These are phyloP conservation scores for Lentinula raphanica DNA, from an alignment of 768 basidiomycete genomes.

Conservation along the genomic window DNA sequence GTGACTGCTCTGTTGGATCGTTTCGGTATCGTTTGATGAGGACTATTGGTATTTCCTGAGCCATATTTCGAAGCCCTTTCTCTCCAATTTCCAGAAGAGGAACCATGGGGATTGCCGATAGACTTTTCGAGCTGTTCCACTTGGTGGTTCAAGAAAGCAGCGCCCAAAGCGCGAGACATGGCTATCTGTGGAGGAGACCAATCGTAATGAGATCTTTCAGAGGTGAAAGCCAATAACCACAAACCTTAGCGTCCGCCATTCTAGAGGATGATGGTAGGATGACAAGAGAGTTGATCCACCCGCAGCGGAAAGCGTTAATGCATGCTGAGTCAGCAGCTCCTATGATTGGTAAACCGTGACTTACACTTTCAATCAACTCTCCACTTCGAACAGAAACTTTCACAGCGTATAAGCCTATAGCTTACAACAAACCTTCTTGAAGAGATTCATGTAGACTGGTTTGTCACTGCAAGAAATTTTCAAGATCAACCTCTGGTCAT, in stretches of 20 bases:
- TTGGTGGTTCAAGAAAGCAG: constrained; percentile 82
- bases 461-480: too few relatives aligned
- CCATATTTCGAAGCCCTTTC: not conserved
- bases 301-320: not conserved
- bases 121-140: constrained; percentile 84
- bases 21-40: not conserved
- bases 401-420: too few relatives aligned
- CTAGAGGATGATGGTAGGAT: not conserved
- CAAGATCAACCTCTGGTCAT: too few relatives aligned
- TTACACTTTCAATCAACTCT: too few relatives aligned
- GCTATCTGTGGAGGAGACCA: constrained; percentile 38
- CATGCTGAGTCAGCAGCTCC: not conserved
- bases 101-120: constrained; percentile 39
- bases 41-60: not conserved
- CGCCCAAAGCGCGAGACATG: constrained; percentile 84
- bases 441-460: too few relatives aligned
- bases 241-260: not conserved
- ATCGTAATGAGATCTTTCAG: not conserved
- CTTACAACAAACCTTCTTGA: too few relatives aligned
- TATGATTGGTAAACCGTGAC: not conserved
- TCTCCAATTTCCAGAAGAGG: constrained; percentile 45
- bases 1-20: constrained; percentile 14
- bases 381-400: too few relatives aligned
- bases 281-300: not conserved
- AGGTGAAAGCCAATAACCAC: not conserved